phyloP scores from a whole-genome alignment of 495 filamentous ascomycete species.

The Glonium stellatum region DNA sequence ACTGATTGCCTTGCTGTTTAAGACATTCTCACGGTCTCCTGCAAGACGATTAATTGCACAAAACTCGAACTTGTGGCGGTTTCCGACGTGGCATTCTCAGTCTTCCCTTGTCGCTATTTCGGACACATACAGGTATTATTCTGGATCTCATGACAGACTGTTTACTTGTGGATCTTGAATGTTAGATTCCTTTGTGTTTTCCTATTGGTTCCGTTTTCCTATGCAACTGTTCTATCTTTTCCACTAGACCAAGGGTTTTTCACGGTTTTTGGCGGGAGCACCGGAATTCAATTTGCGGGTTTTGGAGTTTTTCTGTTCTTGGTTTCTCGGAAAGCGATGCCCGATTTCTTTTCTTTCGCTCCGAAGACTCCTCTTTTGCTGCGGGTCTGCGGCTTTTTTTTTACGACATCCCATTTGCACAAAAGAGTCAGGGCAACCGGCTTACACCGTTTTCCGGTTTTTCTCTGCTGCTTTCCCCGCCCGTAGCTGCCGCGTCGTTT shows the following conservation, averaged over 20 bases:
- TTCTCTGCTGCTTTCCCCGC: not conserved
- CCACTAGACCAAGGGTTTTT: not conserved
- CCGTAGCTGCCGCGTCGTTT: not conserved
- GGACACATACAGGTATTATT: constrained; percentile 20
- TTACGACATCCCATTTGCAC: not conserved
- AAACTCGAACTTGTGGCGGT: not conserved
- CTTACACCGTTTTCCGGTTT: not conserved
- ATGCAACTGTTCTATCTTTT: not conserved
- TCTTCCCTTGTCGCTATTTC: constrained; percentile 24
- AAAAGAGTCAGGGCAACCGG: not conserved
- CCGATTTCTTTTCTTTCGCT: constrained; percentile 2
- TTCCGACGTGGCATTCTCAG: constrained; percentile 1
- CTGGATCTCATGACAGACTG: constrained; percentile 26
- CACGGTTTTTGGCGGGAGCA: constrained; percentile 1
- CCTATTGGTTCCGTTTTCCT: not conserved
- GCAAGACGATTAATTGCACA: not conserved
- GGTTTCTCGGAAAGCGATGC: constrained; percentile 1
- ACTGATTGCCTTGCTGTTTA: not conserved
- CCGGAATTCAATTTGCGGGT: not conserved
- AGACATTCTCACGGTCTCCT: too few species aligned
- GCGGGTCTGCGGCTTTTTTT: not conserved
- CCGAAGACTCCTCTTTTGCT: not conserved
- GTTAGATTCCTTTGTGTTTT: constrained; percentile 26
- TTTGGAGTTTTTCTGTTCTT: not conserved
- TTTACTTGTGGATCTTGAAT: constrained; percentile 25